Base-by-base conservation (phyloP, 768 basidiomycete genomes). In the Trametes sanguinea region DNA sequence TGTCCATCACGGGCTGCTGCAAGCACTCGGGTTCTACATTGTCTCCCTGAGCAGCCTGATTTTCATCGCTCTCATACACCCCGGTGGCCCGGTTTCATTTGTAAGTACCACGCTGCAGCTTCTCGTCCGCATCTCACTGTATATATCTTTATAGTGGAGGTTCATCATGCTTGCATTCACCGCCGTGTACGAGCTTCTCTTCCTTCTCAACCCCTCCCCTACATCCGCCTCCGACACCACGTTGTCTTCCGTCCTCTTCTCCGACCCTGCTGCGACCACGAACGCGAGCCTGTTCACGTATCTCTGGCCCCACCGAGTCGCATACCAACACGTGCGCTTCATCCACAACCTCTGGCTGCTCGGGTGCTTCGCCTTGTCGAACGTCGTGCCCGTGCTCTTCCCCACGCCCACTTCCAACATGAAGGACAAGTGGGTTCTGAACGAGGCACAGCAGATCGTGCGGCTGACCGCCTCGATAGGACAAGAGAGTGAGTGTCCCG, bases 271-370 rank as follows among this genome's bases (percentile, higher is more conserved):
- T 7, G 43, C 62, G 17, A 48, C 40, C 9, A 30, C 60, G 10
- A 54, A 60, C 43, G 54, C 27, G 45, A 72, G 65, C 30, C 39
- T 85, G 33, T 67, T 84, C 8, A 68, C 75, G 45, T 55, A 65
- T 32, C 22, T 82, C 42, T 88, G 90, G 74, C 91, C 90, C 0
- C 75, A 77, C 6, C 83, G 90, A 11, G 83, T 89, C 1, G 80
- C 84, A 1, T 89, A 87, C 71, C 92, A 95, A 69, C 89, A 94
- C 73, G 81, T 92, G 62, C 75, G 83, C 40, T 83, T 93, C 73
- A 77, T 94, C 42, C 92, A 91, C 68, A 86, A 92, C 64, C 69
- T 90, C 30, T 93, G 91, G 73, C 75, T 92, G 67, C 87, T 90
- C 71, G 68, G 88, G 59, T 89, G 85, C 33, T 81, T 92, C 42